Evolutionary conservation across 805 yeast species (phyloP).

Genomic region (Saturnispora serradocipensis): DNA sequence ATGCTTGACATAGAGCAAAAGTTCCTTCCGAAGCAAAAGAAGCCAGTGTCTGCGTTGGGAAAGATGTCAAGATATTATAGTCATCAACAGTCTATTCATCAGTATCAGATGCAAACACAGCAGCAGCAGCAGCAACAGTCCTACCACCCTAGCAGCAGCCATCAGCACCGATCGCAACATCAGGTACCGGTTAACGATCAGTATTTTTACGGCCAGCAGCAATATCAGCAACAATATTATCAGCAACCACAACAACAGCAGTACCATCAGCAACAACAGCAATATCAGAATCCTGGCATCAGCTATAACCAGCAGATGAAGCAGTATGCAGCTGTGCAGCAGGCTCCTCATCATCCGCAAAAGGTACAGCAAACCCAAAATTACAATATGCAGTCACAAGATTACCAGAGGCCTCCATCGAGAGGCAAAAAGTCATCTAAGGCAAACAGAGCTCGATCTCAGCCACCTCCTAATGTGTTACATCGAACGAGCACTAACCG

Average conservation of each 20-base stretch:
- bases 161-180: not conserved
- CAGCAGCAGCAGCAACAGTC: not conserved
- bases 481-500: not conserved
- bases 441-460: not conserved
- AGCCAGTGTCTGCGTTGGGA: conserved; percentile 7
- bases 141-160: not conserved
- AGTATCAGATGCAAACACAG: not conserved
- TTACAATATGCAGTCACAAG: not conserved
- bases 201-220: conserved; percentile 4
- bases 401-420: not conserved
- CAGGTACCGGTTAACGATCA: not conserved
- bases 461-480: not conserved
- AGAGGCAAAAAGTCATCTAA: not conserved
- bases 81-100: conserved; percentile 1
- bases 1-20: conserved; percentile 27
- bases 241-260: conserved; percentile 5
- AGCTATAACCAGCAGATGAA: not conserved
- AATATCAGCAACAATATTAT: not conserved
- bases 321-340: not conserved
- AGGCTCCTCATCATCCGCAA: not conserved
- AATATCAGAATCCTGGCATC: not conserved
- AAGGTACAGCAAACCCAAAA: not conserved
- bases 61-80: conserved; percentile 1
- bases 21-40: conserved; percentile 31
- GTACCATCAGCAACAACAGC: not conserved